Evolutionary conservation across 345 rosid genomes (phyloP).

Genomic region (Limnanthes douglasii): DNA sequence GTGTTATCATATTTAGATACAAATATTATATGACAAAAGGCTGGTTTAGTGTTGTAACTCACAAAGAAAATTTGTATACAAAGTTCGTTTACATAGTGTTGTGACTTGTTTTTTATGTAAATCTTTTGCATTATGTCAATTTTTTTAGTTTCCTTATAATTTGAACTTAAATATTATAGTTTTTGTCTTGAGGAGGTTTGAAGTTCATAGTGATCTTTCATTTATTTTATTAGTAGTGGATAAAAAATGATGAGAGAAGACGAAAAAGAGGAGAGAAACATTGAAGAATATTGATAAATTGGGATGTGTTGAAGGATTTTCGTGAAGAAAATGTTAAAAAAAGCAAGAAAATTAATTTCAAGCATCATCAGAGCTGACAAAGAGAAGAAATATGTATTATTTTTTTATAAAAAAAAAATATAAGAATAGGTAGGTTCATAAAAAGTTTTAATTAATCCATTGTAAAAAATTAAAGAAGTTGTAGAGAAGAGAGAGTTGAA

Average conservation of each 20-base stretch:
- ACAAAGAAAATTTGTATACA: no score
- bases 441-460: background rate
- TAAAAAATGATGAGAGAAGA: slow-evolving; percentile 46
- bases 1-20: slow-evolving; percentile 28
- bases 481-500: slow-evolving; percentile 22
- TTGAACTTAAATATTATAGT: background rate
- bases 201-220: slow-evolving; percentile 2
- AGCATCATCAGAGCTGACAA: slow-evolving; percentile 74
- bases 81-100: slow-evolving; percentile 9
- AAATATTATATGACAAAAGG: slow-evolving; percentile 33
- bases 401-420: no score
- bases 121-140: background rate
- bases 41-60: slow-evolving; percentile 41
- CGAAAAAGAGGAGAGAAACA: slow-evolving; percentile 74
- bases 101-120: background rate
- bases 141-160: no score
- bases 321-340: slow-evolving; percentile 63
- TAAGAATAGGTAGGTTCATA: no score
- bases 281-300: slow-evolving; percentile 72
- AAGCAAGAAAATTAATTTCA: slow-evolving; percentile 65
- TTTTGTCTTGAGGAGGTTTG: slow-evolving; percentile 1
- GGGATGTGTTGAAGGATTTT: slow-evolving; percentile 44
- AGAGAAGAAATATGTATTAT: slow-evolving; percentile 75
- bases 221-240: slow-evolving; percentile 42
- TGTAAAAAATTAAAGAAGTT: slow-evolving; percentile 18